Base-by-base conservation (phyloP, 371 early-diverging fungal genomes). In the Zychaea mexicana region DNA sequence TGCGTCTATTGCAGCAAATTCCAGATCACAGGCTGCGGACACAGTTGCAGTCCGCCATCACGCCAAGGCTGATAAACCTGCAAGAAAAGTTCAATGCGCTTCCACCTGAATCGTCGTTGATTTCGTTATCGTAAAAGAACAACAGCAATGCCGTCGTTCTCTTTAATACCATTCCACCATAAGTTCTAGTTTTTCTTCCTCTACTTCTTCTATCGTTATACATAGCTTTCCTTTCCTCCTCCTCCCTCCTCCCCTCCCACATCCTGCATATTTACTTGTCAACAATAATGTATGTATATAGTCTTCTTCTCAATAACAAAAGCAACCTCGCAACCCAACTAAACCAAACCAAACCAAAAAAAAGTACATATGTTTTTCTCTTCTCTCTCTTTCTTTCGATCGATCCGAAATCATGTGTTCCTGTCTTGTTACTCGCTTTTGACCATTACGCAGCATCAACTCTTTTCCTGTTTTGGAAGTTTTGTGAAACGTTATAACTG, bases 31-130 rank as follows among this genome's bases (percentile, higher is more conserved):
- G 27, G 1, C 27, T 60, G 38, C 49, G 61, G 60, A 65, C 68
- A 54, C 57, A 63, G 32, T 52, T 78, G n/a, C 67, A 74, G 57
- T 57, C 67, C 9, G 60, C 56, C 22, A 70, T 74, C 56, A 45
- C 72, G 28, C 72, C 74, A 19, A 65, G 69, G 33, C 33, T 78
- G 27, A 27, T 70, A 12, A 62, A 63, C 22, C 67, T 78, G 24
- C 69, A 72, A 61, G 61, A 66, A 33, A 62, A 63, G 39, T 61
- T 70, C 8, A 60, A 70, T 36, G 60, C 64, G 7, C 54, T 77
- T 21, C 77, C 77, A 32, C 61, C 57, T 26, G 56, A 61, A 26
- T 19, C 45, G 22, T 42, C 36, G 10, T 61, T 36, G 19, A 26
- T 52, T 8, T 61, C 32, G 12, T 57, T 57, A 27, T 33, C 7